Conservation (phyloP, 495 filamentous ascomycete genomes). For the Parathielavia appendiculata region DNA sequence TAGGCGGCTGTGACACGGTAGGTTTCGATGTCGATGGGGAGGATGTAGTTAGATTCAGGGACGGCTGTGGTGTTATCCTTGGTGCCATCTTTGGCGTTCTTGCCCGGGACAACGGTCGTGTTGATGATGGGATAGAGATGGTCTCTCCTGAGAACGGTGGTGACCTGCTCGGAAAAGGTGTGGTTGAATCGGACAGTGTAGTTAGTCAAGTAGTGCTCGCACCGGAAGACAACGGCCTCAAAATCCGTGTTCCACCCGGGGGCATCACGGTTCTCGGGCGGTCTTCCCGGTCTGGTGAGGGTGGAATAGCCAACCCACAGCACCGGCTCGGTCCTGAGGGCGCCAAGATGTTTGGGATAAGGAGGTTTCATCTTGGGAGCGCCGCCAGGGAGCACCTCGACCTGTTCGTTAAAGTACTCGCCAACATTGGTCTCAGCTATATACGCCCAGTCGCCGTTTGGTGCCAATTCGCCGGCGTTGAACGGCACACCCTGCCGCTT, state of each 20-base stretch:
- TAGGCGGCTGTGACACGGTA: constrained; percentile 27
- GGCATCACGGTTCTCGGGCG: constrained; percentile 2
- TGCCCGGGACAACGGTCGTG: constrained; percentile 19
- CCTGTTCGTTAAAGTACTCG: constrained; percentile 23
- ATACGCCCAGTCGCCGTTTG: constrained; percentile 25
- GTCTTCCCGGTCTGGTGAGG: not conserved
- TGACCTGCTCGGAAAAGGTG: constrained; percentile 19
- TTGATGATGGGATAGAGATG: constrained; percentile 23
- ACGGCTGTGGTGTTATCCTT: constrained; percentile 24
- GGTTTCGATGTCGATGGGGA: constrained; percentile 20
- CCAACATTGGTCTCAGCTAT: constrained; percentile 20
- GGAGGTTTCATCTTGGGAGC: constrained; percentile 6
- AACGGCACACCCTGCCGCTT: constrained; percentile 20
- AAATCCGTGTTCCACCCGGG: constrained; percentile 18
- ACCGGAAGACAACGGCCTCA: constrained; percentile 21
- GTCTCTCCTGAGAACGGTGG: constrained; percentile 17
- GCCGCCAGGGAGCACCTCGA: constrained; percentile 14
- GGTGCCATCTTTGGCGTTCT: constrained; percentile 21
- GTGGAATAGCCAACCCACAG: constrained; percentile 26
- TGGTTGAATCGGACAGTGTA: constrained; percentile 32
- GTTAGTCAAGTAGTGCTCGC: constrained; percentile 28
- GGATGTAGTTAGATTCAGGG: constrained; percentile 24
- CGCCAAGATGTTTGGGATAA: constrained; percentile 26
- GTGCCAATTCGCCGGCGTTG: constrained; percentile 19
- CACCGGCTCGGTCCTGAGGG: constrained; percentile 26